Conservation (phyloP, 352 stramenopile species). For the Phytophthora lateralis region DNA sequence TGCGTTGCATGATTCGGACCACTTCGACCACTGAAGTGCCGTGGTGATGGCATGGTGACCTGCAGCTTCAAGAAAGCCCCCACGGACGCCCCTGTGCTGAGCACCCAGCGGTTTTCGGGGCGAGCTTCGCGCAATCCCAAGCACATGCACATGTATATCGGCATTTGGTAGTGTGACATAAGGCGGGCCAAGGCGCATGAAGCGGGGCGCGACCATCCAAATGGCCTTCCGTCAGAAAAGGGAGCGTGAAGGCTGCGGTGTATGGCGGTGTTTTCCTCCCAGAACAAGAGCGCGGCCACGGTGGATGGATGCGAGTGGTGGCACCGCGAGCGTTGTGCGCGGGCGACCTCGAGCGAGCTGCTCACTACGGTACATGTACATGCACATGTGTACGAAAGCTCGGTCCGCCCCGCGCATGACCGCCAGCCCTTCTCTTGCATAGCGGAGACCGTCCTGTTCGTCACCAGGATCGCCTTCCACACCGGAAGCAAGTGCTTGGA, state of each 20-base stretch:
- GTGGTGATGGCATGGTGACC: too few relatives aligned
- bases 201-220: conserved; percentile 18
- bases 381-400: too few relatives aligned
- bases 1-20: too few relatives aligned
- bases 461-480: conserved; percentile 25
- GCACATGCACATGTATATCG: too few relatives aligned
- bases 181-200: background rate
- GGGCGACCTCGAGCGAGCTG: background rate
- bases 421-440: conserved; percentile 36
- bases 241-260: background rate
- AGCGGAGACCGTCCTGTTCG: conserved; percentile 18
- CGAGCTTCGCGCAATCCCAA: background rate
- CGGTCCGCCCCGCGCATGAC: conserved; percentile 20
- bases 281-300: conserved; percentile 36
- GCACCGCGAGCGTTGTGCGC: too few relatives aligned
- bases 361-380: too few relatives aligned
- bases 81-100: too few relatives aligned
- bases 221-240: conserved; percentile 27
- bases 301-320: conserved; percentile 15
- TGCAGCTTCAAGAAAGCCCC: too few relatives aligned
- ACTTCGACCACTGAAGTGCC: too few relatives aligned
- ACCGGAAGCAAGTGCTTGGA: background rate
- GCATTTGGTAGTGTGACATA: background rate
- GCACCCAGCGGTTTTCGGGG: too few relatives aligned
- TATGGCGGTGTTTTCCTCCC: background rate